A percentile compares a stretch with the other conserved stretches of the same genome.
Conservation (phyloP, 768 basidiomycete species). For the Leccinum sublutescens region DNA sequence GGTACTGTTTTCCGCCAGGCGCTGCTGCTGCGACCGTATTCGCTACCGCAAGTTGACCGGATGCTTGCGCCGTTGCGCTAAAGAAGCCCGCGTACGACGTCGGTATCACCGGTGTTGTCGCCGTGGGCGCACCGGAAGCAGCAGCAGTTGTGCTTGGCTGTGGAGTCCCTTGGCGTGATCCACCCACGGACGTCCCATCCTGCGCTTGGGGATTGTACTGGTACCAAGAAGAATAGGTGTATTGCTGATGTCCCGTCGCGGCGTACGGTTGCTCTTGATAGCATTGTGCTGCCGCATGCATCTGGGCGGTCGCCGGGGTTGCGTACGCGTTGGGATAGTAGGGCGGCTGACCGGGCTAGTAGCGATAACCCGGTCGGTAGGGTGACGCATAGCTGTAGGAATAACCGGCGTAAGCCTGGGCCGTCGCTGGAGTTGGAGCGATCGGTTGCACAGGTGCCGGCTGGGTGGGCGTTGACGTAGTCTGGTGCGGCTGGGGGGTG, state of each 20-base stretch:
- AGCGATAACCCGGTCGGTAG: slow-evolving; percentile 34
- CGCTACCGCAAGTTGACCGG: slow-evolving; percentile 50
- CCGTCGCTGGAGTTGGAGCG: slow-evolving; percentile 26
- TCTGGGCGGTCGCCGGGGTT: slow-evolving; percentile 23
- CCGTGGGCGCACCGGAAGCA: slow-evolving; percentile 22
- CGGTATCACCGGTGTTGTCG: slow-evolving; percentile 32
- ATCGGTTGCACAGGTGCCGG: slow-evolving; percentile 24
- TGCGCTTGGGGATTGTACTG: slow-evolving; percentile 38
- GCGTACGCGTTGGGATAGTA: slow-evolving; percentile 32
- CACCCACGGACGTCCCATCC: slow-evolving; percentile 19
- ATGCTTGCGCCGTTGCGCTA: slow-evolving; percentile 27
- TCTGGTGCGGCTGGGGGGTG: slow-evolving; percentile 27
- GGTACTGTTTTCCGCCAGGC: slow-evolving; percentile 31
- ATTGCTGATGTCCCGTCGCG: slow-evolving; percentile 38
- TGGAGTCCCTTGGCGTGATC: slow-evolving; percentile 44
- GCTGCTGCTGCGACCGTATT: slow-evolving; percentile 45
- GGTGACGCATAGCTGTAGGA: slow-evolving; percentile 38
- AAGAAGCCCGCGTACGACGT: slow-evolving; percentile 44
- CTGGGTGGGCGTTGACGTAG: slow-evolving; percentile 31
- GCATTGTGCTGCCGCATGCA: slow-evolving; percentile 34
- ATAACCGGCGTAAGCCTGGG: slow-evolving; percentile 31
- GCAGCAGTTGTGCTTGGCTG: slow-evolving; percentile 29
- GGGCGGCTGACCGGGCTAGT: slow-evolving; percentile 37
- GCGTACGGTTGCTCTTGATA: slow-evolving; percentile 37
- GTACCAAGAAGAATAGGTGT: slow-evolving; percentile 45